Percentiles rank a stretch among this genome's conserved stretches.
Conservation (phyloP, 2,329 filamentous ascomycete species). For the Colletotrichum spaethianum region DNA sequence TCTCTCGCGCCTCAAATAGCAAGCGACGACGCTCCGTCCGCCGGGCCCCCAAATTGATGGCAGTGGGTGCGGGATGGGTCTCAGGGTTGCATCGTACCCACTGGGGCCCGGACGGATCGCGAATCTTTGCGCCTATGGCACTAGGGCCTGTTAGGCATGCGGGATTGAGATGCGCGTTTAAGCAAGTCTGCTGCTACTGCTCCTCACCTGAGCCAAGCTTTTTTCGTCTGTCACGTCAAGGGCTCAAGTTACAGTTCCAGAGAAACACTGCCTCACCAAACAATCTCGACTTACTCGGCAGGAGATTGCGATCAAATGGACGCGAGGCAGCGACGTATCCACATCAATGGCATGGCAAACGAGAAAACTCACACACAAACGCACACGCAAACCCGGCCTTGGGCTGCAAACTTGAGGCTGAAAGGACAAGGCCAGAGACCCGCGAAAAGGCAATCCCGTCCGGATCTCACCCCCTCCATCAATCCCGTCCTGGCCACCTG, state of each 20-base stretch:
- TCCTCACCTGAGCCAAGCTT: constrained; percentile 37
- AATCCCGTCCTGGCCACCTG: constrained; percentile 27
- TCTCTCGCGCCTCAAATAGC: constrained; percentile 37
- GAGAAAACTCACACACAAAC: constrained; percentile 21
- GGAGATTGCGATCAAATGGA: not conserved
- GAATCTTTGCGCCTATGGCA: constrained; percentile 40
- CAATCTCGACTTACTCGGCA: not conserved
- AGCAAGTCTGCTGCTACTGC: constrained; percentile 24
- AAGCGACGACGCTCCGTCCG: constrained; percentile 31
- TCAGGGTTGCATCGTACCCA: constrained; percentile 40
- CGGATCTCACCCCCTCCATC: constrained; percentile 25
- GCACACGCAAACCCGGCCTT: not conserved
- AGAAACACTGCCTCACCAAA: constrained; percentile 5
- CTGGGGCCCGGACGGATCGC: constrained; percentile 38
- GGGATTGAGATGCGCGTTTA: constrained; percentile 40
- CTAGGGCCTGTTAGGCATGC: constrained; percentile 38
- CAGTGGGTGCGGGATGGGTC: constrained; percentile 21
- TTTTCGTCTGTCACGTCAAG: constrained; percentile 34
- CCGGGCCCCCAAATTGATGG: constrained; percentile 19
- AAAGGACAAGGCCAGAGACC: constrained; percentile 5
- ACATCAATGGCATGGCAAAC: constrained; percentile 29
- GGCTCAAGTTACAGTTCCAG: not conserved
- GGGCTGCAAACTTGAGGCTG: constrained; percentile 8
- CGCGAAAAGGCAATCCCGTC: constrained; percentile 26
- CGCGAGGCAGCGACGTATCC: constrained; percentile 10